Base-by-base conservation (phyloP, 164 flowering plant species). In the Aristolochia contorta region DNA sequence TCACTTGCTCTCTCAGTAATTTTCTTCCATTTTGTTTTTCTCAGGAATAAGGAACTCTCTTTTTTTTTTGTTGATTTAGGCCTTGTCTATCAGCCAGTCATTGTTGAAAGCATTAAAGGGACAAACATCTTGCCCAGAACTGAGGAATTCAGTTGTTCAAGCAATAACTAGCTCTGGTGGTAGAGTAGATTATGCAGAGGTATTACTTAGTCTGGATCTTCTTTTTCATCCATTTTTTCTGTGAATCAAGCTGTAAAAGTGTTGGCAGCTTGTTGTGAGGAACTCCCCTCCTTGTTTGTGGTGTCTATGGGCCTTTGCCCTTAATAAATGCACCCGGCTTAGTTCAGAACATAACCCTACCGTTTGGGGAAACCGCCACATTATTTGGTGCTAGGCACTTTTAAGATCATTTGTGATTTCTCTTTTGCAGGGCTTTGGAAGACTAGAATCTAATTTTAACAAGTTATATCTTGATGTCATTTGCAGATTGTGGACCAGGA, bases 141-240 rank as follows among this genome's bases (percentile, higher is more conserved):
- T 91, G 64, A 84, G 66, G 65, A 73, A 83, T 46, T 59, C 64
- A 2, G 93, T 89, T 43, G 71, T 70, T 55, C 75, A 72, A 69
- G 75, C 79, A 53, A 78, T 91, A 57, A 57, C 53, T 56, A 84
- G 76, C 72, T 86, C 96, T 63, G 93, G 93, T 51, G 99, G 97
- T 62, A 81, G 60, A 77, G 60, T 88, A 33, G 97, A 94, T 76
- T 88, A 93, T 82, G 97, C 87, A 46, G 93, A 91, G 97, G 97
- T 84, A 60, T 68, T 71, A 20, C 52, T 45, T 43, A 22, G 9
- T 46, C 53, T 41, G 55, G 16, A 54, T 43, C 30, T 46, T 51
- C 14, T 12, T n/a, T 25, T 47, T 27, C 18, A 16, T 14, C 10
- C 12, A 10, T 12, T 16, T 53, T 47, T 9, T 45, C 10, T 46